Evolutionary conservation across 495 filamentous ascomycete species (phyloP), one percentile per base, ranked within the genome.

Genomic region (Podospora fimiseda): DNA sequence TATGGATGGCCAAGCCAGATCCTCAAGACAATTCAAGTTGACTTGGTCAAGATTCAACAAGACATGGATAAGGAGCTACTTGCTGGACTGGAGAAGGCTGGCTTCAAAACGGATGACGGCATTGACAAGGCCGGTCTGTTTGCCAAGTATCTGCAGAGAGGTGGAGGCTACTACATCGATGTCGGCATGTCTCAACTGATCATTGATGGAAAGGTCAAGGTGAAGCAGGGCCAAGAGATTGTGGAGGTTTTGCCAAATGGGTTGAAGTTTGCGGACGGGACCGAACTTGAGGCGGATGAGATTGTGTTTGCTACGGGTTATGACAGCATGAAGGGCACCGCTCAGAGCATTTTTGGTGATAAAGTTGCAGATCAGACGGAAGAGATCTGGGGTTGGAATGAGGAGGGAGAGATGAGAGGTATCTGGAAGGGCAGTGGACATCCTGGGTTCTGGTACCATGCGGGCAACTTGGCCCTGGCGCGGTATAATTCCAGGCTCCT

Each of bases 221-320:
- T 93, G 48, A 88, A 87, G 65, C 84, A 88, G 55, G 84, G 86
- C 3, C 70, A 77, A 43, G 83, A 86, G 52, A 79, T 91, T 51
- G 61, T 67, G 7, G 71, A 80, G 60, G 72, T 92, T 23, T 65
- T 85, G 2, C 72, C 78, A 0, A 59, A 75, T n/a, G 82, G 83
- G 0, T 44, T 93, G 2, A 65, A 70, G 8, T 82, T 95, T 45
- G 77, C 71, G 0, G 86, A 93, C 60, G 87, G 86, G 0, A 75
- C 72, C 0, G 74, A 76, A 52, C 65, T 93, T 0, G 76, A 84
- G 50, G 88, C 88, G 0, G 89, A 94, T 57, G 86, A 88, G 68
- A 83, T 95, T 51, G 74, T 93, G 9, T 83, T 91, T 54, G 89
- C 89, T 11, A 95, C 89, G 13, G 89, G 89, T 0, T 94, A 90